Evolutionary conservation across 208 protist genomes (phyloP).

Genomic region (Trichomonas gallinae): DNA sequence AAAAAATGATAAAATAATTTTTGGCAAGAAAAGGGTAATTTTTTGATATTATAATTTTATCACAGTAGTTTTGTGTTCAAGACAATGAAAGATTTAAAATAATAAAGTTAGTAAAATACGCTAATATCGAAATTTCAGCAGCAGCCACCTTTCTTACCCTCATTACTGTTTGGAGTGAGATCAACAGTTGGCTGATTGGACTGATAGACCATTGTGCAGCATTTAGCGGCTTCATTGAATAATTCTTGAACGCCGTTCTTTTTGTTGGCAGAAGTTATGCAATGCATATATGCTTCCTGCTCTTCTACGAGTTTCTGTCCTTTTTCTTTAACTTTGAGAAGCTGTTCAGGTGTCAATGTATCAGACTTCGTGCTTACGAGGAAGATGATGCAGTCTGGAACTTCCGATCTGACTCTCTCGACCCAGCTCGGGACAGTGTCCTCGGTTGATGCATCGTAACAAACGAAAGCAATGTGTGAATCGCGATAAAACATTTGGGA

Average conservation of each 20-base stretch:
- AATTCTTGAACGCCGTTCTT: neutral
- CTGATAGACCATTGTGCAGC: neutral
- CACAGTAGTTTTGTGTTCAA: neutral
- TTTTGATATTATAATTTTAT: too few species aligned
- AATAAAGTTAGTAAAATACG: neutral
- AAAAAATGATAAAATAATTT: too few species aligned
- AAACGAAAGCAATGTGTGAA: constrained; percentile 5
- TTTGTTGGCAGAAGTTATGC: neutral
- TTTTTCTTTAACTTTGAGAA: neutral
- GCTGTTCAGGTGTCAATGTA: neutral
- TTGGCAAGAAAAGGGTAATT: too few species aligned
- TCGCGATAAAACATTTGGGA: constrained; percentile 21
- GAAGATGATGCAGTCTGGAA: neutral
- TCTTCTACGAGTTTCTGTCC: neutral
- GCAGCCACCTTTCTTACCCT: neutral
- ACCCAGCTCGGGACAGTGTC: neutral
- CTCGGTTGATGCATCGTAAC: neutral
- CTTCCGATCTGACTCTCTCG: neutral
- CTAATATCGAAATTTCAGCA: neutral
- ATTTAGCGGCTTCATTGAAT: neutral
- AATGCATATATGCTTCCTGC: neutral
- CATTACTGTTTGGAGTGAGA: neutral
- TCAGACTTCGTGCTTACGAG: constrained; percentile 3
- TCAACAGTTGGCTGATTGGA: neutral
- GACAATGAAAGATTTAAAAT: neutral